Base-by-base conservation (phyloP, 1,284 basidiomycete species). In the Polyporus tsugae region DNA sequence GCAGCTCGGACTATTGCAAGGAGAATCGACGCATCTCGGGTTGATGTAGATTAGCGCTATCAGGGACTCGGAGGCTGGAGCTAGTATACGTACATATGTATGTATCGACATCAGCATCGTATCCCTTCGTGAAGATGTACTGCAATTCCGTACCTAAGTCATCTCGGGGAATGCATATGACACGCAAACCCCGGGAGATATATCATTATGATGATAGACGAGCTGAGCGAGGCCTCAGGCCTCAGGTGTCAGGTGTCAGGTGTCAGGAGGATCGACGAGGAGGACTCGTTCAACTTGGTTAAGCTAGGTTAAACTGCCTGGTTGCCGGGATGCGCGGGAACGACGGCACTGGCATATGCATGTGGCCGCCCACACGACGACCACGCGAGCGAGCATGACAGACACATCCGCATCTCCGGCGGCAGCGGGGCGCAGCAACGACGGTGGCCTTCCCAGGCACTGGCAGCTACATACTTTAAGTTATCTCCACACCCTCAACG, bases 371-470 rank as follows among this genome's bases (percentile, higher is more conserved):
- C 53, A 55, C 53, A 33, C 53, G 53, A 33, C 0, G 53, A 19
- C 53, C 53, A 55, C 53, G 33, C 53, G 53, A 55, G 53, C 53
- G 53, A 55, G 53, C 29, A 55, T 15, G 53, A 33, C 22, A 6
- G 25, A 11, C 17, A 22, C 25, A n/a, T n/a, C n/a, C n/a, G 29
- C 9, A 13, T 33, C 11, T 29, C 53, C 25, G 19, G 13, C 15
- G 17, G 46, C 46, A 25, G 15, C 46, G 46, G 11, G 46, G 46
- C 46, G 46, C 46, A 49, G 46, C 46, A 49, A 22, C 46, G n/a
- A 46, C n/a, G 44, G 44, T n/a, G n/a, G 22, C 46, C 46, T 19
- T 44, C 42, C 17, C 39, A 7, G 19, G 19, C 17, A 4, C 15
- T 42, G 41, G 15, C 41, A 42, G 41, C 15, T 6, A n/a, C n/a